These are phyloP conservation scores for Arachnomyces sp. DNA, from an alignment of 2,329 filamentous ascomycete genomes.

Conservation along the genomic window DNA sequence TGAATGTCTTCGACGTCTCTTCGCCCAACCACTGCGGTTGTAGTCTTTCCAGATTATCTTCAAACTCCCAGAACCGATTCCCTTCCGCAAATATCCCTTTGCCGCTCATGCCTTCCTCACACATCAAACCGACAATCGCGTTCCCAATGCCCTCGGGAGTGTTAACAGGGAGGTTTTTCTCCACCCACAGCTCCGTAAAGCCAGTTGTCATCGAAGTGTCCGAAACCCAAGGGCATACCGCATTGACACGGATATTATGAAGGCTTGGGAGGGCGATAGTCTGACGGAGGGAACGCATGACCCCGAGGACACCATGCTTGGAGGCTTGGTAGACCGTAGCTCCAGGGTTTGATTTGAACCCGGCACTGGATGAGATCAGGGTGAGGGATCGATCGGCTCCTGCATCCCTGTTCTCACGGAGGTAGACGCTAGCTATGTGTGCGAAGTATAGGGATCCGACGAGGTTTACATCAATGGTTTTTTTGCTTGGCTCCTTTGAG, in stretches of 20 bases:
- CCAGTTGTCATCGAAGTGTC: slow-evolving; percentile 30
- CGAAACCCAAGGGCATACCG: slow-evolving; percentile 40
- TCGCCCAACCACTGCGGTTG: slow-evolving; percentile 39
- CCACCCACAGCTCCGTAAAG: slow-evolving; percentile 28
- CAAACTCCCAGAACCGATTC: slow-evolving; percentile 38
- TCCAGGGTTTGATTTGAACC: slow-evolving; percentile 43
- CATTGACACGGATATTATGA: slow-evolving; percentile 37
- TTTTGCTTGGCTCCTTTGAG: too few relatives aligned
- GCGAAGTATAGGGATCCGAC: slow-evolving; percentile 41
- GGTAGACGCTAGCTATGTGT: slow-evolving; percentile 44
- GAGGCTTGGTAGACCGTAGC: slow-evolving; percentile 41
- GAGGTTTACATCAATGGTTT: slow-evolving; percentile 43
- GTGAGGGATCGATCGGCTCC: slow-evolving; percentile 35
- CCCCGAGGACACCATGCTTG: slow-evolving; percentile 46
- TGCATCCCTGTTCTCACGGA: slow-evolving; percentile 33
- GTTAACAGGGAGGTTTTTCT: slow-evolving; percentile 34
- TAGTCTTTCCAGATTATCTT: slow-evolving; percentile 34
- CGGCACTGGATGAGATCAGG: slow-evolving; percentile 40
- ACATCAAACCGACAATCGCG: slow-evolving; percentile 31
- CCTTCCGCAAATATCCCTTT: slow-evolving; percentile 38
- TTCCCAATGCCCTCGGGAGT: slow-evolving; percentile 33
- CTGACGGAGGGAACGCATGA: slow-evolving; percentile 40
- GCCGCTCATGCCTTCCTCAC: slow-evolving; percentile 31
- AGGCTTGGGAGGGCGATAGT: too few relatives aligned
- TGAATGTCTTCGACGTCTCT: too few relatives aligned